Conservation (phyloP, 768 basidiomycete species). For the Galerina sulciceps region DNA sequence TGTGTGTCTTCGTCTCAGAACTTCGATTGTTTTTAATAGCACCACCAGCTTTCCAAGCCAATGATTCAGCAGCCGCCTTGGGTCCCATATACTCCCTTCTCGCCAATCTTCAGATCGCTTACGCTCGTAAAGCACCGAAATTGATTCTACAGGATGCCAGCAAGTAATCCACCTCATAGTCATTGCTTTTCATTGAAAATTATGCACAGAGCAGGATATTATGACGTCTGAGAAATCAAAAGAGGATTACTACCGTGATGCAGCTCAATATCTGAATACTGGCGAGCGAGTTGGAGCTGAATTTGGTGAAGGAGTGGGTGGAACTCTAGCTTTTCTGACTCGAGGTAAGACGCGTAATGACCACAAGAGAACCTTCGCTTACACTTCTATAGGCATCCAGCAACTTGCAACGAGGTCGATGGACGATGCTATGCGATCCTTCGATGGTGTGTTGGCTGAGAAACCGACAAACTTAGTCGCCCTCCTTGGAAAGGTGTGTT, state of each 20-base stretch:
- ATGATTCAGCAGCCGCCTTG: constrained; percentile 52
- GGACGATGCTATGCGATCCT: constrained; percentile 81
- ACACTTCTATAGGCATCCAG: constrained; percentile 64
- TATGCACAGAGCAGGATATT: constrained; percentile 61
- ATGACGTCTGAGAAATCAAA: constrained; percentile 64
- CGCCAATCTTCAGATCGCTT: constrained; percentile 83
- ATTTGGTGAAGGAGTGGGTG: constrained; percentile 60
- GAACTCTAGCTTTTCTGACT: constrained; percentile 64
- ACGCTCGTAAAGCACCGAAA: constrained; percentile 86
- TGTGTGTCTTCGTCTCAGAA: constrained; percentile 53
- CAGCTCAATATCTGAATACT: constrained; percentile 69
- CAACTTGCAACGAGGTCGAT: constrained; percentile 80
- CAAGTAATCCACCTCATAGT: constrained; percentile 40
- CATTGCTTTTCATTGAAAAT: not conserved
- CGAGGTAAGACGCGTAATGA: constrained; percentile 49
- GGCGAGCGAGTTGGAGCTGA: constrained; percentile 59
- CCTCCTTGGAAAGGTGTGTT: constrained; percentile 77
- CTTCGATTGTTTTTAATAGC: constrained; percentile 13
- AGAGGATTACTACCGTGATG: constrained; percentile 70
- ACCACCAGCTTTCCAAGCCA: constrained; percentile 52
- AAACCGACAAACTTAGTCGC: constrained; percentile 90
- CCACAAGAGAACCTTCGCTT: not conserved
- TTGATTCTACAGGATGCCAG: constrained; percentile 72
- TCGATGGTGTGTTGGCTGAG: constrained; percentile 76
- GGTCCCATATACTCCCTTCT: constrained; percentile 81